Conservation (phyloP, 106 monocot genomes). For the Iris macrosiphon region DNA sequence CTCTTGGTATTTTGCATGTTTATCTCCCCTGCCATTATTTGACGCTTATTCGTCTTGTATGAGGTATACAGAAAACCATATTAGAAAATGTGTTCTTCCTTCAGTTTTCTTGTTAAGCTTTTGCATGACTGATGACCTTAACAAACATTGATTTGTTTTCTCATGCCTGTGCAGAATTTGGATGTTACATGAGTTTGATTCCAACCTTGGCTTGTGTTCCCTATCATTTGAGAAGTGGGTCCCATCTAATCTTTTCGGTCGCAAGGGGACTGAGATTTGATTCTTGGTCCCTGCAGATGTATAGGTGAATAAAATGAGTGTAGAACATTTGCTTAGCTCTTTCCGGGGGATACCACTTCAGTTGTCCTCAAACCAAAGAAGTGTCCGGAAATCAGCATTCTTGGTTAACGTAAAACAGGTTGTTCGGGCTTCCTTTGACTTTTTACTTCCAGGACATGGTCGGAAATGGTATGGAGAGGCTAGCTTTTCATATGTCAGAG, state of each 20-base stretch:
- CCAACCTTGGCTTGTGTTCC: background rate
- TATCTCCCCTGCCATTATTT: too few species aligned
- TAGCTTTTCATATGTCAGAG: conserved; percentile 5
- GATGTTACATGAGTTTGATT: background rate
- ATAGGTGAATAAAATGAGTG: conserved; percentile 29
- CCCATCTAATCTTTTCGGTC: background rate
- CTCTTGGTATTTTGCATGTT: too few species aligned
- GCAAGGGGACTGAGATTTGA: conserved; percentile 46
- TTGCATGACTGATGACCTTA: too few species aligned
- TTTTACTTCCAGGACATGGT: conserved; percentile 11
- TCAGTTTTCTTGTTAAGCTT: too few species aligned
- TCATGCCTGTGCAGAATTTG: too few species aligned
- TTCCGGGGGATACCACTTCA: conserved; percentile 42
- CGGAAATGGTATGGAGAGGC: conserved; percentile 3
- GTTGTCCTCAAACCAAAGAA: conserved; percentile 9
- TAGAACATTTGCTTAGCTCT: conserved; percentile 21
- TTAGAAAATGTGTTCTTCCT: too few species aligned
- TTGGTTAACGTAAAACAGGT: conserved; percentile 8
- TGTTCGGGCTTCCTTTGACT: conserved; percentile 9
- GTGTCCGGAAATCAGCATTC: conserved; percentile 6
- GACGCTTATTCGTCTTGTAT: too few species aligned
- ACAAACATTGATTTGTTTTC: too few species aligned
- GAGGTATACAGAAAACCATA: too few species aligned
- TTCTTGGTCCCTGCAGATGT: conserved; percentile 66
- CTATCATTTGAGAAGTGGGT: background rate